Conservation (phyloP, 441 rosid species). For the Euphorbia schlechtendalii region DNA sequence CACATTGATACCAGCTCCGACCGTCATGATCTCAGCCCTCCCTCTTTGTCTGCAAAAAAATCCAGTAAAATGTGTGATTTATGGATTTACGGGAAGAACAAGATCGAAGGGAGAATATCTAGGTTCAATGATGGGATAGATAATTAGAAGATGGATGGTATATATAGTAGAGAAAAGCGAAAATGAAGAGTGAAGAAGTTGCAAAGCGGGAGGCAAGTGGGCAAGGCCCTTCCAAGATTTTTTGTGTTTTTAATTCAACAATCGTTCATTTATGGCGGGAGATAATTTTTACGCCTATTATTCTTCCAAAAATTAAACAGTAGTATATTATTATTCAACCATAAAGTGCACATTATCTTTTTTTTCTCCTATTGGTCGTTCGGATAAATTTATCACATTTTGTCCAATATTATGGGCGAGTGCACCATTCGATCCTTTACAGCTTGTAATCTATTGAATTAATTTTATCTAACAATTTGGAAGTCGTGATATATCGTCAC, state of each 20-base stretch:
- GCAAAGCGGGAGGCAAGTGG: background rate
- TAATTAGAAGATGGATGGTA: no score
- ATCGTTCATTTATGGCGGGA: background rate
- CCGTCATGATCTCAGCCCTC: conserved; percentile 39
- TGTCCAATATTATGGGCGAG: no score
- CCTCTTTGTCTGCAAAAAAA: background rate
- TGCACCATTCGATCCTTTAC: no score
- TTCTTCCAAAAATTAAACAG: no score
- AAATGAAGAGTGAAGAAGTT: background rate
- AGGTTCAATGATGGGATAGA: background rate
- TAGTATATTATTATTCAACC: no score
- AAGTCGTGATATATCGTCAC: no score
- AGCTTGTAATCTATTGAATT: no score
- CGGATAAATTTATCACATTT: no score
- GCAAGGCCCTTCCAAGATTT: background rate
- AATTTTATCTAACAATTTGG: no score
- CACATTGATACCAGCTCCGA: conserved; percentile 55
- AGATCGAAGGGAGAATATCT: no score
- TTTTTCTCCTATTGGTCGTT: no score
- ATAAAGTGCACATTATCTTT: no score
- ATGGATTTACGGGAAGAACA: background rate
- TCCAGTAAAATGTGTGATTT: background rate
- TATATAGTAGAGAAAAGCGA: background rate
- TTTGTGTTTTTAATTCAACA: background rate
- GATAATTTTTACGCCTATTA: background rate